phyloP scores from a whole-genome alignment of 2,329 filamentous ascomycete genomes.

The Capronia americana region DNA sequence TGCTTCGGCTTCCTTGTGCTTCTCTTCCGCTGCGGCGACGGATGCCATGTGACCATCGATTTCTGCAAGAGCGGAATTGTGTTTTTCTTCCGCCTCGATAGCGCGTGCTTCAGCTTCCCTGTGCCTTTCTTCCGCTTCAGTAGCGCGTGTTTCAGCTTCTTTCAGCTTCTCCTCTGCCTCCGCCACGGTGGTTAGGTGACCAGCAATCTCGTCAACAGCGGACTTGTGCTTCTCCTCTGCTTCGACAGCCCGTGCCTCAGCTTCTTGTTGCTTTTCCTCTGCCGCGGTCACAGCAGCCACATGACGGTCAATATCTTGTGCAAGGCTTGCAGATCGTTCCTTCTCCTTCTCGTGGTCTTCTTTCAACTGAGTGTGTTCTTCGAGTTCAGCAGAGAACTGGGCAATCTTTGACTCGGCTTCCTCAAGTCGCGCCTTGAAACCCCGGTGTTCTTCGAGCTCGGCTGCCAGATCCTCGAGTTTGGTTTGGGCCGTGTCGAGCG shows the following conservation, averaged over 20 bases:
- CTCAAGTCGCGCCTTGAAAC: constrained; percentile 18
- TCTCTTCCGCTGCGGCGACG: not conserved
- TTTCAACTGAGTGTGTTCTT: constrained; percentile 23
- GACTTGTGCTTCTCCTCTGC: constrained; percentile 14
- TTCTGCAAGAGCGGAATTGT: not conserved
- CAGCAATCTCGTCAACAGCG: constrained; percentile 4
- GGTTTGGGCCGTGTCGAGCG: constrained; percentile 23
- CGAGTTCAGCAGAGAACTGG: constrained; percentile 25
- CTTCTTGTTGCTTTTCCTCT: constrained; percentile 16
- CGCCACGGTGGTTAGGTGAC: not conserved
- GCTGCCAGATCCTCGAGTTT: constrained; percentile 20
- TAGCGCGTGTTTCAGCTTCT: constrained; percentile 3
- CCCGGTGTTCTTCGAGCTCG: constrained; percentile 20
- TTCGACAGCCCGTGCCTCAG: constrained; percentile 13
- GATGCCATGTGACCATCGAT: not conserved
- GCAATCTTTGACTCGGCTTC: constrained; percentile 23
- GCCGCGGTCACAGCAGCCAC: constrained; percentile 16
- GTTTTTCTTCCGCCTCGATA: constrained; percentile 1
- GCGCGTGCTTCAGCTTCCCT: constrained; percentile 4
- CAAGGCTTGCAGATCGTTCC: constrained; percentile 15
- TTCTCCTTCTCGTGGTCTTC: constrained; percentile 9
- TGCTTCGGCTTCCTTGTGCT: not conserved
- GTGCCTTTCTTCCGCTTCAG: constrained; percentile 7
- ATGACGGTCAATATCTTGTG: constrained; percentile 19
- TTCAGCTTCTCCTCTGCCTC: constrained; percentile 10